Conservation (phyloP, 2,329 filamentous ascomycete genomes). For the Calonectria henricotiae region DNA sequence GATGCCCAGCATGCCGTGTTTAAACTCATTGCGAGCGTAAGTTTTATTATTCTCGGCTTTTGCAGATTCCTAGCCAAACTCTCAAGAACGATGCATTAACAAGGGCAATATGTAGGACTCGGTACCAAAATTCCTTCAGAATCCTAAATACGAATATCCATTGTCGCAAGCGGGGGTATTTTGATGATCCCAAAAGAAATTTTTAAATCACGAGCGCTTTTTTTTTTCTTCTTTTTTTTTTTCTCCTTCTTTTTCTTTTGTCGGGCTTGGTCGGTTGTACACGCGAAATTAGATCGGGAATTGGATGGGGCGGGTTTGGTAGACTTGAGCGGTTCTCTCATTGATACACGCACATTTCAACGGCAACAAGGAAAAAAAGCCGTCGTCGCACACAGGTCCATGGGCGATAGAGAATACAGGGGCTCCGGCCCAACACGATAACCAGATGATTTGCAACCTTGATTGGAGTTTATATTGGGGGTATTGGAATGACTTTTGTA, state of each 20-base stretch:
- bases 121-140: slow-evolving; percentile 80
- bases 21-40: slow-evolving; percentile 98
- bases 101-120: slow-evolving; percentile 70
- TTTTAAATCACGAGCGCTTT: background rate
- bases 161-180: slow-evolving; percentile 5
- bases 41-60: slow-evolving; percentile 59
- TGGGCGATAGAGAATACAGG: slow-evolving; percentile 8
- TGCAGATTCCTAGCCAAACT: slow-evolving; percentile 16
- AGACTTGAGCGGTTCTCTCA: slow-evolving; percentile 5
- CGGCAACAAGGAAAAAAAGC: too few species aligned
- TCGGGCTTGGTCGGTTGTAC: background rate
- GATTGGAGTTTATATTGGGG: slow-evolving; percentile 4
- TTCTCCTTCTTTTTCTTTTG: background rate
- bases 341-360: background rate
- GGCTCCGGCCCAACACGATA: background rate
- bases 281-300: slow-evolving; percentile 1
- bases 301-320: background rate
- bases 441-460: slow-evolving; percentile 6
- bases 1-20: slow-evolving; percentile 96
- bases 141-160: slow-evolving; percentile 55
- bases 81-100: slow-evolving; percentile 39
- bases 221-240: background rate
- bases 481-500: background rate
- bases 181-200: background rate
- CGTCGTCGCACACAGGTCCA: background rate